Conservation (phyloP, 352 stramenopile genomes). For the Albugo candida region DNA sequence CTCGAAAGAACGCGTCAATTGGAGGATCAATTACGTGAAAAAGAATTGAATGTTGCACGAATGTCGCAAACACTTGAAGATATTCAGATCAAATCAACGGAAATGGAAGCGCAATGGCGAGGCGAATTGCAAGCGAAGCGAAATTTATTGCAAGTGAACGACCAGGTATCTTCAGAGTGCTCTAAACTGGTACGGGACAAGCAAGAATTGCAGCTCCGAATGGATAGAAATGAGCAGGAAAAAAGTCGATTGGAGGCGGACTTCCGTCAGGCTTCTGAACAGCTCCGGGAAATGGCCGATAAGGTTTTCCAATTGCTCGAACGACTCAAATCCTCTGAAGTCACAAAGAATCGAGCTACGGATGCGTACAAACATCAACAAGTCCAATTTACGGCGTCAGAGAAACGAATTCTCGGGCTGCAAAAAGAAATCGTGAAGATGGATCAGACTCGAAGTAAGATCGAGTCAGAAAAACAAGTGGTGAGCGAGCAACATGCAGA, state of each 20-base stretch:
- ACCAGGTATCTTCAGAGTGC: conserved; percentile 79
- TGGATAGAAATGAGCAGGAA: conserved; percentile 84
- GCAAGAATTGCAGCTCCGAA: conserved; percentile 53
- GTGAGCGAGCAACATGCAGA: conserved; percentile 86
- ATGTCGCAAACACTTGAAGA: conserved; percentile 48
- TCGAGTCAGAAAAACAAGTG: conserved; percentile 89
- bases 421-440: conserved; percentile 76
- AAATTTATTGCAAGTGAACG: conserved; percentile 84
- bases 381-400: conserved; percentile 83
- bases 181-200: conserved; percentile 57
- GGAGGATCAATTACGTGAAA: conserved; percentile 83
- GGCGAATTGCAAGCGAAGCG: conserved; percentile 85
- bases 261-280: conserved; percentile 85
- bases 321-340: conserved; percentile 87
- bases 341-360: conserved; percentile 91
- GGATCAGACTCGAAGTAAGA: conserved; percentile 81
- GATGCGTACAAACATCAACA: conserved; percentile 89
- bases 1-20: conserved; percentile 91
- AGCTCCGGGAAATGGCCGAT: conserved; percentile 93
- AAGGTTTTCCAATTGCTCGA: conserved; percentile 94
- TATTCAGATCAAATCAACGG: conserved; percentile 75
- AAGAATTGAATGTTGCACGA: conserved; percentile 39
- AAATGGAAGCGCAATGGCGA: conserved; percentile 89
- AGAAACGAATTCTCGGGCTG: conserved; percentile 88
- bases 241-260: conserved; percentile 89